phyloP scores from a whole-genome alignment of 805 yeast genomes.

The Saccharomycopsis microspora region DNA sequence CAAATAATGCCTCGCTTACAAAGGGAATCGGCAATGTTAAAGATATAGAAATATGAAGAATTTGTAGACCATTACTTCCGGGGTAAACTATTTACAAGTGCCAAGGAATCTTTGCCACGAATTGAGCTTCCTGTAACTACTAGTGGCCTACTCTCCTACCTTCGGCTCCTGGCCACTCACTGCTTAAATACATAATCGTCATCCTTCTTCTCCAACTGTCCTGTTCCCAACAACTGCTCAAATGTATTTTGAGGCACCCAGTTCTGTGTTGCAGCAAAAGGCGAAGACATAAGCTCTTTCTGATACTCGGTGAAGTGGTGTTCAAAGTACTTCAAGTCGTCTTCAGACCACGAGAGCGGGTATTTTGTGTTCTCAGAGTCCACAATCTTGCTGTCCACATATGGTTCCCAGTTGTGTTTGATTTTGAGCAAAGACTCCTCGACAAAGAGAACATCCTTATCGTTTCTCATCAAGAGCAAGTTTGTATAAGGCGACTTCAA shows the following conservation, averaged over 20 bases:
- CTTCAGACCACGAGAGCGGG: conserved; percentile 53
- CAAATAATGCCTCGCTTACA: too few relatives aligned
- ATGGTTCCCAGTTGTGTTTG: conserved; percentile 57
- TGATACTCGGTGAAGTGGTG: conserved; percentile 55
- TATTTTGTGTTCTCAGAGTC: conserved; percentile 29
- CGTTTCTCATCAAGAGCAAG: conserved; percentile 45
- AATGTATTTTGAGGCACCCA: conserved; percentile 97
- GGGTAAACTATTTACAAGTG: too few relatives aligned
- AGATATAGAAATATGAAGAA: too few relatives aligned
- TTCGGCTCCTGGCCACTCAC: too few relatives aligned
- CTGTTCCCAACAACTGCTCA: conserved; percentile 53
- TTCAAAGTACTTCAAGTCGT: conserved; percentile 47
- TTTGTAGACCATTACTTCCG: too few relatives aligned
- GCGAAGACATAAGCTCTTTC: conserved; percentile 51
- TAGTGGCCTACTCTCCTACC: too few relatives aligned
- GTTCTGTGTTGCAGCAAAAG: conserved; percentile 85
- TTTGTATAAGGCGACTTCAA: conserved; percentile 54
- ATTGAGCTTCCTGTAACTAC: too few relatives aligned
- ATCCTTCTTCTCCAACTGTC: conserved; percentile 50
- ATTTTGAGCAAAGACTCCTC: conserved; percentile 59
- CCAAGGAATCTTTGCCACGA: too few relatives aligned
- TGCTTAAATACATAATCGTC: conserved; percentile 34
- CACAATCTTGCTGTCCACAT: conserved; percentile 32
- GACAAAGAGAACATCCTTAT: conserved; percentile 48
- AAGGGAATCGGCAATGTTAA: too few relatives aligned